A percentile compares a stretch with the other conserved stretches of the same genome.
Conservation (phyloP, 2,329 filamentous ascomycete species). For the Coniella vitis region DNA sequence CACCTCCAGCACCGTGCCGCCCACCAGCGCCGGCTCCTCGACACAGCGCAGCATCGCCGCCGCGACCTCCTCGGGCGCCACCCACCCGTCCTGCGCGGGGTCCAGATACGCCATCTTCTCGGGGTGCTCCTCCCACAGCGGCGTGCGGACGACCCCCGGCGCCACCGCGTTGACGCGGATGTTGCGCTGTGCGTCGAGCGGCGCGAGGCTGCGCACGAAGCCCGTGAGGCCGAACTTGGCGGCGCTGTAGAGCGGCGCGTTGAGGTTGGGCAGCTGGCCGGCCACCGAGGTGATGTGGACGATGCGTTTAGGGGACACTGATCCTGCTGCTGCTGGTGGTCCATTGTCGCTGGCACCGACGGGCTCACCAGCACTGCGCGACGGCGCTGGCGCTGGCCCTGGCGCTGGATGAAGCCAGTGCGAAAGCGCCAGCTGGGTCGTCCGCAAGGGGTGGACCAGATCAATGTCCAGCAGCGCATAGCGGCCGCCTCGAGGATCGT, state of each 20-base stretch:
- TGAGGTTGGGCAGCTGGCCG: conserved; percentile 27
- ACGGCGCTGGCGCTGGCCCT: conserved; percentile 16
- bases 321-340: too few species aligned
- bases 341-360: too few species aligned
- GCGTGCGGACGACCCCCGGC: conserved; percentile 37
- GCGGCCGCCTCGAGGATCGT: conserved; percentile 22
- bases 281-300: conserved; percentile 33
- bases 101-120: conserved; percentile 35
- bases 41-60: conserved; percentile 35
- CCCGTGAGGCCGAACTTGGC: conserved; percentile 33
- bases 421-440: conserved; percentile 33
- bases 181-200: conserved; percentile 25
- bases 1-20: conserved; percentile 37
- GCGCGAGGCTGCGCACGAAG: conserved; percentile 34
- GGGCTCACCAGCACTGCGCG: too few species aligned
- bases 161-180: conserved; percentile 38
- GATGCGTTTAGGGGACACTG: conserved; percentile 27
- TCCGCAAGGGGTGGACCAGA: conserved; percentile 34
- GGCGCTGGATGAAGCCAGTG: conserved; percentile 28
- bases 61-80: conserved; percentile 35
- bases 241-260: conserved; percentile 32
- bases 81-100: conserved; percentile 30
- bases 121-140: conserved; percentile 37
- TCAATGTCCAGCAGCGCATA: conserved; percentile 35
- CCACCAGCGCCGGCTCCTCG: conserved; percentile 26